Percentiles rank a stretch among this genome's conserved stretches.
phyloP scores from a whole-genome alignment of 352 stramenopile species.

The Pythium pectinolyticum region DNA sequence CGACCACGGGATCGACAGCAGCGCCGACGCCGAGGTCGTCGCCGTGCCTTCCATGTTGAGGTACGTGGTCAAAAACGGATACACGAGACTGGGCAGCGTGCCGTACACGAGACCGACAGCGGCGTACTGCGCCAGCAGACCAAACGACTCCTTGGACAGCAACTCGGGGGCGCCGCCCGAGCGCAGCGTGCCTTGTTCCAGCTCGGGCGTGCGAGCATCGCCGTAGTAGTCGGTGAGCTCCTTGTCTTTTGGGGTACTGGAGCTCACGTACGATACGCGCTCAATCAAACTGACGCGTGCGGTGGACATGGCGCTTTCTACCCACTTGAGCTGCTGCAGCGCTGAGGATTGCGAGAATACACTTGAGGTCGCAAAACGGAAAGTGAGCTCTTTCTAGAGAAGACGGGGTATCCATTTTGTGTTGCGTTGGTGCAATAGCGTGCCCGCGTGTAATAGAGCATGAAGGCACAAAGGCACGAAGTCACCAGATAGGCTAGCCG shows the following conservation, averaged over 20 bases:
- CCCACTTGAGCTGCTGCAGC: no score
- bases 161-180: conserved; percentile 25
- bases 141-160: conserved; percentile 30
- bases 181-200: conserved; percentile 27
- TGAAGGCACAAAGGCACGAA: no score
- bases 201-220: neutral
- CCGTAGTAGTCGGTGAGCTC: conserved; percentile 4
- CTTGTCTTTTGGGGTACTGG: conserved; percentile 26
- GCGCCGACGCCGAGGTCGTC: conserved; percentile 28
- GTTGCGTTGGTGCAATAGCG: no score
- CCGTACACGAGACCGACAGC: conserved; percentile 34
- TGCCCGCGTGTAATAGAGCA: no score
- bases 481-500: no score
- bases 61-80: conserved; percentile 37
- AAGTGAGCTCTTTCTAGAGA: no score
- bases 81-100: conserved; percentile 30
- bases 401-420: no score
- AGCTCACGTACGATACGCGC: conserved; percentile 22
- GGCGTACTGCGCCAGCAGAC: conserved; percentile 36
- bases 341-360: no score
- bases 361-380: no score
- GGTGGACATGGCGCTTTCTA: neutral
- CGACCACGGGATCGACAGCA: conserved; percentile 39
- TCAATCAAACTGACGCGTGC: neutral
- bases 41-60: conserved; percentile 35